Evolutionary conservation across 2,329 filamentous ascomycete genomes (phyloP), one percentile per base, ranked within the genome.

Genomic region (Fusarium sororula): DNA sequence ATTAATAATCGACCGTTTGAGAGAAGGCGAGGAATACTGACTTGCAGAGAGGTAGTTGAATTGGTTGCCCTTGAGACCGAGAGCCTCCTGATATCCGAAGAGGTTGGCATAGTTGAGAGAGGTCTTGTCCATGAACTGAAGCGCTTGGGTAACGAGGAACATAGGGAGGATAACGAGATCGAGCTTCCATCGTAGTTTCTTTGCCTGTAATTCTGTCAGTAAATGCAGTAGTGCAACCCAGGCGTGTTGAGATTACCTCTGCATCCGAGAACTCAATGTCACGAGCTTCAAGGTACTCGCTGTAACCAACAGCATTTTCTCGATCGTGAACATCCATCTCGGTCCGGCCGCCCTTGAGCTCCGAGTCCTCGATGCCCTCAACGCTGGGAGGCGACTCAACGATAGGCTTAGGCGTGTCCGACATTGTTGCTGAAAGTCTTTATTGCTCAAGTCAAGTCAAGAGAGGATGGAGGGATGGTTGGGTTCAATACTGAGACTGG

Each of bases 41-140:
- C 61, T 63, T 28, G 61, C 61, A 7, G 61, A 63, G 10, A 63
- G 61, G 15, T 63, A 63, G 32, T 48, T 63, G 12, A 63, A 63
- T 13, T 63, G 61, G 14, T 48, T 60, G 12, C 60, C 60, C n/a
- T 63, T 59, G 7, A 63, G 60, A 3, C 60, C 42, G 1, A 63
- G n/a, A 7, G 60, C 60, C 18, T 48, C 60, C 12, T 63, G 60
- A 24, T 63, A 63, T 11, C 60, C 60, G 12, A 63, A 63, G 5
- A 63, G 42, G 14, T 63, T 63, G n/a, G 60, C 60, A 48, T 63
- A 63, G 61, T 63, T 63, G 3, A 63, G 54, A n/a, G 61, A 63
- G 1, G 61, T 63, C n/a, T 63, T 63, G 17, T 63, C 61, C 61
- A 63, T 63, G 7, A 63, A 63, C 5, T 63, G 61, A 22, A 63